Percentiles rank a stretch among this genome's conserved stretches.
Conservation (phyloP, 2,329 filamentous ascomycete species). For the Nemania serpens region DNA sequence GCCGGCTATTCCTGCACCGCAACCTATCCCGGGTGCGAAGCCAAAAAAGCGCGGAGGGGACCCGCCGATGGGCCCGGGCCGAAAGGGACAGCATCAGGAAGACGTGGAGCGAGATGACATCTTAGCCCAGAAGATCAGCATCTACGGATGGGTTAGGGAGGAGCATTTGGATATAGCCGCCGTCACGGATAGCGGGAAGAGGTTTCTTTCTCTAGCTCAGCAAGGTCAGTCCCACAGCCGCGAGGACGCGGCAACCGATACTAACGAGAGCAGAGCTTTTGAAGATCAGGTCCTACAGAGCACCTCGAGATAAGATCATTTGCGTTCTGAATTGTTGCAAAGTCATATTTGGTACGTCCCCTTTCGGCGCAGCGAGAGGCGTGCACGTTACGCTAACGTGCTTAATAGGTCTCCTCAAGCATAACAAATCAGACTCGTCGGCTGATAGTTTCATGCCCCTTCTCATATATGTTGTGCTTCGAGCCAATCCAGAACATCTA, state of each 20-base stretch:
- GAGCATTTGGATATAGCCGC: conserved; percentile 91
- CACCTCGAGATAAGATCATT: conserved; percentile 97
- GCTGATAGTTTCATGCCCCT: conserved; percentile 95
- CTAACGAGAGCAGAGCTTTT: conserved; percentile 69
- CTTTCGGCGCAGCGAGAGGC: background rate
- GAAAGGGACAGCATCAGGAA: conserved; percentile 94
- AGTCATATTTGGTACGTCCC: conserved; percentile 83
- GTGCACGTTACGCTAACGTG: conserved; percentile 23
- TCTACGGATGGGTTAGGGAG: conserved; percentile 93
- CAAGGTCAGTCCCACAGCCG: conserved; percentile 63
- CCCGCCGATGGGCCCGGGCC: conserved; percentile 74
- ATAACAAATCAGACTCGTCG: conserved; percentile 90
- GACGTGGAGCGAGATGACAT: conserved; percentile 96
- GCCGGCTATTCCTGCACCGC: conserved; percentile 83
- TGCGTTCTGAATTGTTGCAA: conserved; percentile 99
- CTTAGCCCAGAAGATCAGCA: conserved; percentile 93
- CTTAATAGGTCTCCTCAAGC: conserved; percentile 75
- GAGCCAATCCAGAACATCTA: conserved; percentile 91
- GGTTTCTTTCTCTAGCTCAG: conserved; percentile 87
- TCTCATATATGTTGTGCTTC: conserved; percentile 92
- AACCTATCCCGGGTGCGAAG: conserved; percentile 71
- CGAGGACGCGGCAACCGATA: conserved; percentile 33
- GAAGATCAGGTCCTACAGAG: conserved; percentile 95
- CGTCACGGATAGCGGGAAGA: conserved; percentile 81
- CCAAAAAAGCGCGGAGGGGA: conserved; percentile 71